Evolutionary conservation across 305 asterid genomes (phyloP).

Genomic region (Petunia hybrid): DNA sequence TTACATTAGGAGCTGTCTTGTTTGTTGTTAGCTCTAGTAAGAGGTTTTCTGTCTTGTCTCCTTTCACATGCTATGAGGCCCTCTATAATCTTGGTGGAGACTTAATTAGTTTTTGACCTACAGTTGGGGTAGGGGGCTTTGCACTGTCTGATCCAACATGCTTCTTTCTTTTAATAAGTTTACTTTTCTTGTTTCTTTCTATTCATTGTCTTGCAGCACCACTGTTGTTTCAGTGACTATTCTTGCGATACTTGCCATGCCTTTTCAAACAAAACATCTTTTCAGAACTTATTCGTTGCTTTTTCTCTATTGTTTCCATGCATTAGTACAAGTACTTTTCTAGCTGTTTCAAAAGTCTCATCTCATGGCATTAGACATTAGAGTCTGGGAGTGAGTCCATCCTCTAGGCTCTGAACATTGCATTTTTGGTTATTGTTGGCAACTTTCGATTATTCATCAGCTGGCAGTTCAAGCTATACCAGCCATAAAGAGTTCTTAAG

Average conservation of each 20-base stretch:
- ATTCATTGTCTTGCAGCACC: not conserved
- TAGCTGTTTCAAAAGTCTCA: slow-evolving; percentile 17
- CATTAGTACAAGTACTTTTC: no score
- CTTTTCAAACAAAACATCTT: not conserved
- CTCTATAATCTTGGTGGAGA: slow-evolving; percentile 11
- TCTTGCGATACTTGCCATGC: not conserved
- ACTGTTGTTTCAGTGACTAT: not conserved
- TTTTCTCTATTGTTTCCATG: slow-evolving; percentile 16
- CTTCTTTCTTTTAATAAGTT: not conserved
- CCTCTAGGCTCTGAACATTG: slow-evolving; percentile 27
- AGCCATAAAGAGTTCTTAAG: no score
- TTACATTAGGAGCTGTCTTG: slow-evolving; percentile 10
- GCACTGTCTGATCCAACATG: slow-evolving; percentile 7
- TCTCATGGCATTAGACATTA: no score
- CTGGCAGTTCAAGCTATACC: slow-evolving; percentile 16
- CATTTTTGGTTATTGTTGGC: not conserved
- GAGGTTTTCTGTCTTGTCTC: not conserved
- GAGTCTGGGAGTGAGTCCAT: not conserved
- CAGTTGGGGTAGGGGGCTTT: not conserved
- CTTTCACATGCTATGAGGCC: slow-evolving; percentile 7
- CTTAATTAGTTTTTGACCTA: slow-evolving; percentile 18
- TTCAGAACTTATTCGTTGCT: not conserved
- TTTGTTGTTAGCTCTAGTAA: not conserved
- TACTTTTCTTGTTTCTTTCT: not conserved
- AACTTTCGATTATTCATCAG: not conserved